Conservation (phyloP, 208 protist species). For the Leishmania martiniquensis region DNA sequence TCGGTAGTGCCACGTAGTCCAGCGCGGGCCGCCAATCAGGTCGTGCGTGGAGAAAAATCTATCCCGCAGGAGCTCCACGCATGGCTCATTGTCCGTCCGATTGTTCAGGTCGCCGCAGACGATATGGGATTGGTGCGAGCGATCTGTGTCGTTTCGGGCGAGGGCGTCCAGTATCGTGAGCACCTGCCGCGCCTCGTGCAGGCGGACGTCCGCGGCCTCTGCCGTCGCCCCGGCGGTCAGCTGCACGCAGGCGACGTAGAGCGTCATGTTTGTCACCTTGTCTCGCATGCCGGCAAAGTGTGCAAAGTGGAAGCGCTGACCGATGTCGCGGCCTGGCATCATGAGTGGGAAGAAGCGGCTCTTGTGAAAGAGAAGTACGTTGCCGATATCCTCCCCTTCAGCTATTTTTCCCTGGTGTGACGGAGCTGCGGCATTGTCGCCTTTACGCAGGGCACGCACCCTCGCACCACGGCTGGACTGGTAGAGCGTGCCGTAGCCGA, state of each 20-base stretch:
- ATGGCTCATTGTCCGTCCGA: slow-evolving; percentile 69
- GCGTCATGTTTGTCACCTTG: slow-evolving; percentile 83
- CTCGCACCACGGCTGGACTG: slow-evolving; percentile 75
- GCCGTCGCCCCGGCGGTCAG: slow-evolving; percentile 68
- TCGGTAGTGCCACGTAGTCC: slow-evolving; percentile 80
- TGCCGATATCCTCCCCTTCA: slow-evolving; percentile 81
- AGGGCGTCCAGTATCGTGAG: slow-evolving; percentile 70
- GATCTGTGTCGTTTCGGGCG: slow-evolving; percentile 62
- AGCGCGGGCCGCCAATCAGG: slow-evolving; percentile 77
- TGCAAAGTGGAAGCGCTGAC: slow-evolving; percentile 67
- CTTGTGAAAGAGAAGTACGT: slow-evolving; percentile 89
- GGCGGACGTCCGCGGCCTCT: slow-evolving; percentile 50
- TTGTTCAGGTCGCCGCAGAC: slow-evolving; percentile 88
- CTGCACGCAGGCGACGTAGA: slow-evolving; percentile 73
- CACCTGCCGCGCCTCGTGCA: slow-evolving; percentile 65
- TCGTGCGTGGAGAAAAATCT: slow-evolving; percentile 85
- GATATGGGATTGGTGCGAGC: slow-evolving; percentile 56
- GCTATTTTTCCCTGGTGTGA: slow-evolving; percentile 54
- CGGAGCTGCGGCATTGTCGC: slow-evolving; percentile 41
- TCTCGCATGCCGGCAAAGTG: slow-evolving; percentile 79
- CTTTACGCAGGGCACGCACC: slow-evolving; percentile 55
- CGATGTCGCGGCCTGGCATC: slow-evolving; percentile 75
- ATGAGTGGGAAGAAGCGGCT: slow-evolving; percentile 80
- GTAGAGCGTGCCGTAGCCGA: slow-evolving; percentile 82
- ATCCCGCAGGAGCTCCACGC: slow-evolving; percentile 68